Conservation (phyloP, 179 eudicot genomes). For the Carnegiea gigantea region DNA sequence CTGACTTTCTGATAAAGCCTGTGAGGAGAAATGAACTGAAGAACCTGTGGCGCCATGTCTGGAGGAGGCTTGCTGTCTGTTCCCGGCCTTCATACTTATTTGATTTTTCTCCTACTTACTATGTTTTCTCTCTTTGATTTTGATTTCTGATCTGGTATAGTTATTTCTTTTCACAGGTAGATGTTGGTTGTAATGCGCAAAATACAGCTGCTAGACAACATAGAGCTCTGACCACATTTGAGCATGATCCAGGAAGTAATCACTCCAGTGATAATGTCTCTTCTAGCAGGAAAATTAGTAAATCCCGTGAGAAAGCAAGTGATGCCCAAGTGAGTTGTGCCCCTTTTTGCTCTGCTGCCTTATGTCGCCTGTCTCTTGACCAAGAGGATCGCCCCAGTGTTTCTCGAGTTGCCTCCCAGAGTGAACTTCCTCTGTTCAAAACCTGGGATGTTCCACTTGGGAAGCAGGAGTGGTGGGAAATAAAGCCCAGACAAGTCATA, state of each 20-base stretch:
- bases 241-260: conserved; percentile 25
- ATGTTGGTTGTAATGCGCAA: conserved; percentile 21
- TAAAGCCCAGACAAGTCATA: not conserved
- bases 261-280: conserved; percentile 35
- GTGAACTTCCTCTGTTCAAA: not conserved
- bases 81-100: not conserved
- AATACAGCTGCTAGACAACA: conserved; percentile 16
- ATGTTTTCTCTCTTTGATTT: not conserved
- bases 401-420: not conserved
- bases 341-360: not conserved
- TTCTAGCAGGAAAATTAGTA: conserved; percentile 27
- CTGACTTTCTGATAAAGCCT: conserved; percentile 67
- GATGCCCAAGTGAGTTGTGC: conserved; percentile 40
- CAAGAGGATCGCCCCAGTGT: not conserved
- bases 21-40: conserved; percentile 64
- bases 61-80: conserved; percentile 53
- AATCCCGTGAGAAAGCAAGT: conserved; percentile 27
- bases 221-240: conserved; percentile 28
- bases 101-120: not conserved
- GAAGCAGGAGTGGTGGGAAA: not conserved
- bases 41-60: conserved; percentile 74
- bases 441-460: not conserved
- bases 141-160: not conserved
- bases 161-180: conserved; percentile 24
- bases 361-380: not conserved